These are phyloP conservation scores for Chrysosporium keratinophilum DNA, from an alignment of 2,329 filamentous ascomycete genomes.

Conservation along the genomic window DNA sequence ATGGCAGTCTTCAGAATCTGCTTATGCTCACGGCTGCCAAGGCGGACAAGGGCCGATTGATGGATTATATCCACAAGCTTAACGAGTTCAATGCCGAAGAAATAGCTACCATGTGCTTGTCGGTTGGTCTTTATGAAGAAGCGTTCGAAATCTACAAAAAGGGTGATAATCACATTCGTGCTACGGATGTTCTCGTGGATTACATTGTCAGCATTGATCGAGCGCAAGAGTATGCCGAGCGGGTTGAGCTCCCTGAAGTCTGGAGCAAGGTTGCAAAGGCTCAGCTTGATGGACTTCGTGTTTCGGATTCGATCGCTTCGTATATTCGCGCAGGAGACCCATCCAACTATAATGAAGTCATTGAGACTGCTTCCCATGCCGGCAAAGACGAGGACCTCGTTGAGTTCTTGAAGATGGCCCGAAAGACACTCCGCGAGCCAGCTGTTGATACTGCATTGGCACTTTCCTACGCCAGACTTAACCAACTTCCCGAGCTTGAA, in stretches of 20 bases:
- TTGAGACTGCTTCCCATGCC: slow-evolving; percentile 87
- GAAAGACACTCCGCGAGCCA: slow-evolving; percentile 90
- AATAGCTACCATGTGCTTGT: slow-evolving; percentile 84
- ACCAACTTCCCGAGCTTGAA: slow-evolving; percentile 85
- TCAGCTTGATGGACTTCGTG: slow-evolving; percentile 87
- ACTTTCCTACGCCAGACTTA: slow-evolving; percentile 83
- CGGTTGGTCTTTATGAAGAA: slow-evolving; percentile 90
- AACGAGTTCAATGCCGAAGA: slow-evolving; percentile 84
- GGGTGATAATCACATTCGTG: slow-evolving; percentile 75
- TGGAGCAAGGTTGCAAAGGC: slow-evolving; percentile 99
- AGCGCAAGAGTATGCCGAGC: slow-evolving; percentile 88
- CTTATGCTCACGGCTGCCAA: slow-evolving; percentile 94
- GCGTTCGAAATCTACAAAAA: slow-evolving; percentile 99
- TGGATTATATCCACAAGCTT: slow-evolving; percentile 91
- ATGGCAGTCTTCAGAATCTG: slow-evolving; percentile 89
- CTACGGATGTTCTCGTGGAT: slow-evolving; percentile 85
- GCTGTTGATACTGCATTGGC: slow-evolving; percentile 87
- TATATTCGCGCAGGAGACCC: slow-evolving; percentile 94
- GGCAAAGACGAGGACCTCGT: slow-evolving; percentile 97
- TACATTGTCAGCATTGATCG: slow-evolving; percentile 97
- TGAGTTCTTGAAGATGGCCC: slow-evolving; percentile 92
- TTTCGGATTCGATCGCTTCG: slow-evolving; percentile 86
- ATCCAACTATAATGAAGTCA: slow-evolving; percentile 88
- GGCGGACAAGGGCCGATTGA: slow-evolving; percentile 86
- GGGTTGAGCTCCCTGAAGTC: slow-evolving; percentile 85